These are phyloP conservation scores for Hypoxylon fragiforme DNA, from an alignment of 495 filamentous ascomycete genomes.

Conservation along the genomic window DNA sequence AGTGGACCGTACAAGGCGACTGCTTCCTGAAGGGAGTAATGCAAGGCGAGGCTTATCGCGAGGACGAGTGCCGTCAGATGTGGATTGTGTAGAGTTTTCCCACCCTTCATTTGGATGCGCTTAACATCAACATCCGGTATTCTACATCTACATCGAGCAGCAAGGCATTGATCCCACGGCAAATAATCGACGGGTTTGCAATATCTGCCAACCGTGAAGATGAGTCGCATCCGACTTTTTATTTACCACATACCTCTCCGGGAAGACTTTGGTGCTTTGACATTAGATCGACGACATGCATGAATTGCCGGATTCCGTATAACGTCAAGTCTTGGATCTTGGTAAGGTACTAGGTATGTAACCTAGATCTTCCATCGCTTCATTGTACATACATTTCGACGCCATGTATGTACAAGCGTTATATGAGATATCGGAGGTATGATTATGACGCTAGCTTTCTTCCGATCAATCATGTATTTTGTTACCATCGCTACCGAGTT, in stretches of 20 bases:
- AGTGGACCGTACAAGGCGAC: conserved; percentile 28
- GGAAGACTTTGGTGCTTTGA: background rate
- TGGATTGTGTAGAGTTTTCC: conserved; percentile 19
- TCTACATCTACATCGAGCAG: background rate
- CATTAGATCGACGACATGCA: conserved; percentile 8
- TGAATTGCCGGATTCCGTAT: conserved; percentile 1
- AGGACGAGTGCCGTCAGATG: conserved; percentile 17
- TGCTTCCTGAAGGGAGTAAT: conserved; percentile 29
- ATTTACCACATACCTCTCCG: no score
- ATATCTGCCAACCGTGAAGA: background rate
- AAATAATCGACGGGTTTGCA: background rate
- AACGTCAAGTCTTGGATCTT: conserved; percentile 22
- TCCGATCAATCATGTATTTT: conserved; percentile 11
- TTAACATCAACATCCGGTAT: background rate
- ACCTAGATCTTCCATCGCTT: background rate
- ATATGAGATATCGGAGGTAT: background rate
- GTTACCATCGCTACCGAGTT: conserved; percentile 1
- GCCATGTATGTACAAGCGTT: background rate
- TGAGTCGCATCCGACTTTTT: background rate
- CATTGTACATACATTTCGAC: no score
- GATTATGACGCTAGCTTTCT: conserved; percentile 10
- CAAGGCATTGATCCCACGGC: background rate
- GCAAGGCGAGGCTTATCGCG: conserved; percentile 26
- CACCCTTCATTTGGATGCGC: background rate
- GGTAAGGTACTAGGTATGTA: conserved; percentile 11